phyloP scores from a whole-genome alignment of 2,329 filamentous ascomycete species.

The Orbilia quercus region DNA sequence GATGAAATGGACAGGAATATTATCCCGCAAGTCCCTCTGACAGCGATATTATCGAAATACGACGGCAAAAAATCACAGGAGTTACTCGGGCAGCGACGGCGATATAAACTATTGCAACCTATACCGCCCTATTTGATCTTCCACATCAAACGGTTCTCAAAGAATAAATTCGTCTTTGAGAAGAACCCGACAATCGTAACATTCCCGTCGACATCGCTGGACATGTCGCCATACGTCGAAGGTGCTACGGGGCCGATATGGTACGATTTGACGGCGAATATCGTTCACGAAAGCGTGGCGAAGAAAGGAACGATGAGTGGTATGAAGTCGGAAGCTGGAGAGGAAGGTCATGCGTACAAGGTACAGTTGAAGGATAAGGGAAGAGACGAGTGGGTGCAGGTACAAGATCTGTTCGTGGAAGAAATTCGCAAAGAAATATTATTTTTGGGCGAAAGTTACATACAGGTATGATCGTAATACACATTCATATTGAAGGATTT shows the following conservation, averaged over 20 bases:
- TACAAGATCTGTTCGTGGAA: constrained; percentile 94
- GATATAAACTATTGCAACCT: constrained; percentile 89
- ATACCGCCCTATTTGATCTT: constrained; percentile 90
- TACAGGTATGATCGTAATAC: constrained; percentile 77
- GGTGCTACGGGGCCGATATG: constrained; percentile 85
- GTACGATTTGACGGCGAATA: constrained; percentile 96
- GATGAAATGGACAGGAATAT: constrained; percentile 95
- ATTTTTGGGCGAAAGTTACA: constrained; percentile 91
- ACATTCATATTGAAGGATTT: too few relatives aligned
- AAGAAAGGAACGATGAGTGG: constrained; percentile 70
- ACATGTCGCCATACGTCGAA: constrained; percentile 91
- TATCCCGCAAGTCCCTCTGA: constrained; percentile 89
- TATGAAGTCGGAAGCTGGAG: constrained; percentile 80
- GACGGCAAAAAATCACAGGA: constrained; percentile 89
- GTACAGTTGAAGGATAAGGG: constrained; percentile 86
- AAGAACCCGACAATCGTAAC: constrained; percentile 98
- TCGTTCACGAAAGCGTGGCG: constrained; percentile 75
- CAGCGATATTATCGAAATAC: constrained; percentile 87
- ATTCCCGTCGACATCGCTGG: constrained; percentile 84
- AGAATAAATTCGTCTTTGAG: constrained; percentile 95
- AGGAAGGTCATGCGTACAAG: constrained; percentile 91
- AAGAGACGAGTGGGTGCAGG: constrained; percentile 87
- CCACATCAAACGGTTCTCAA: constrained; percentile 95
- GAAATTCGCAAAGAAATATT: constrained; percentile 87
- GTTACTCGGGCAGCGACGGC: constrained; percentile 84